These are phyloP conservation scores for Colletotrichum cereale DNA, from an alignment of 2,329 filamentous ascomycete species.

Conservation along the genomic window DNA sequence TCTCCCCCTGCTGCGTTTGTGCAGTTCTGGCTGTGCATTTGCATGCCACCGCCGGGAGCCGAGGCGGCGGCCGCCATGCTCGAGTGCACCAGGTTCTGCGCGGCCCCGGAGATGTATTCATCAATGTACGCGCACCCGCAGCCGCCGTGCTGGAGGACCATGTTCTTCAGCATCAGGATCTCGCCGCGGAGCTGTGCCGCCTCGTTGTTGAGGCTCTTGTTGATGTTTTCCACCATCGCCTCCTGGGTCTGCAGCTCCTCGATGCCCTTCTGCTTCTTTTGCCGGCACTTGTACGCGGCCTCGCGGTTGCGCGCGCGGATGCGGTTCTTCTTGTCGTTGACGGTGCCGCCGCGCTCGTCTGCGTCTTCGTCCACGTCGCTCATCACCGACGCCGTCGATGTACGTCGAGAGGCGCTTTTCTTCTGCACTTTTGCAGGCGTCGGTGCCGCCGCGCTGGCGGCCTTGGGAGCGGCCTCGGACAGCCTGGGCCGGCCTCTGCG, in stretches of 20 bases:
- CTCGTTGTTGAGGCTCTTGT: slow-evolving; percentile 34
- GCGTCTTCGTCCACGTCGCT: slow-evolving; percentile 14
- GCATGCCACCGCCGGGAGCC: background rate
- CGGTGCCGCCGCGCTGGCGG: background rate
- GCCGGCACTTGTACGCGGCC: slow-evolving; percentile 41
- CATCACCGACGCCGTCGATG: slow-evolving; percentile 18
- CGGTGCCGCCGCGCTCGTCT: background rate
- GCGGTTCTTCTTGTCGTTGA: slow-evolving; percentile 33
- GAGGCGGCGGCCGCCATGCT: slow-evolving; percentile 1
- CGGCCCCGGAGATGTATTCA: slow-evolving; percentile 37
- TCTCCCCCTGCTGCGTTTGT: background rate
- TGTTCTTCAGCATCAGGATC: slow-evolving; percentile 39
- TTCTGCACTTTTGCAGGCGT: background rate
- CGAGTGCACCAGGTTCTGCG: slow-evolving; percentile 29
- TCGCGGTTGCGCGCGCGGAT: slow-evolving; percentile 39
- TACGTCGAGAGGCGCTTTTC: slow-evolving; percentile 14
- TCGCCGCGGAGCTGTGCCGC: slow-evolving; percentile 29
- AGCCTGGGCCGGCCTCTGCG: slow-evolving; percentile 28
- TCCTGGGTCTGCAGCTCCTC: slow-evolving; percentile 39
- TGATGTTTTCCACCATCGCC: slow-evolving; percentile 40
- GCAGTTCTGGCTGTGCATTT: background rate
- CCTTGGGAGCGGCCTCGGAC: background rate
- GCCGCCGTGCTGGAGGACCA: slow-evolving; percentile 38
- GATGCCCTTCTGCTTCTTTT: slow-evolving; percentile 40
- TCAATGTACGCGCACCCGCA: slow-evolving; percentile 39